A percentile compares a stretch with the other conserved stretches of the same genome.
phyloP scores from a whole-genome alignment of 1,284 basidiomycete species.

The Schizopora paradoxa region DNA sequence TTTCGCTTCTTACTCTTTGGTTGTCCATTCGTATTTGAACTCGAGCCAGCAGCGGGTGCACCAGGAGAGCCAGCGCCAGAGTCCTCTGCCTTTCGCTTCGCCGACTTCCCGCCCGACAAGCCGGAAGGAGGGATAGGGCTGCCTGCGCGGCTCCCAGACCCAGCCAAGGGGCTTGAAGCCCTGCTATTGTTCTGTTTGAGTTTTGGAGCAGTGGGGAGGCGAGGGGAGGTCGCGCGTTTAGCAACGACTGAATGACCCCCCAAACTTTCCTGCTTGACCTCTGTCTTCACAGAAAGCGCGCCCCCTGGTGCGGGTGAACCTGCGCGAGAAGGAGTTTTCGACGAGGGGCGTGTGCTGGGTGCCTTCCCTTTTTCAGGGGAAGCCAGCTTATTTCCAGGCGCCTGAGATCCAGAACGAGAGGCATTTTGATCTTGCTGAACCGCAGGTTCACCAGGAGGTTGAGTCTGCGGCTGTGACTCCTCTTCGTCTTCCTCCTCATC shows the following conservation, averaged over 20 bases:
- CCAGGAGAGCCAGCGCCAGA: conserved; percentile 28
- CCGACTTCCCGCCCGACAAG: conserved; percentile 24
- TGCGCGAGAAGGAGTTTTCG: conserved; percentile 9
- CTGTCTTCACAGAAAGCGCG: neutral
- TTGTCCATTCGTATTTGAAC: conserved; percentile 25
- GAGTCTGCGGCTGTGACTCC: conserved; percentile 32
- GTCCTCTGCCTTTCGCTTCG: conserved; percentile 67
- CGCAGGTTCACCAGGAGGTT: conserved; percentile 49
- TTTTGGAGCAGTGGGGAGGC: conserved; percentile 42
- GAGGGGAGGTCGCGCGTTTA: conserved; percentile 76
- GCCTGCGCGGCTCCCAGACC: conserved; percentile 22
- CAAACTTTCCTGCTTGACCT: conserved; percentile 30
- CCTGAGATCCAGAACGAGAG: conserved; percentile 35
- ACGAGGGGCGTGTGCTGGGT: conserved; percentile 10
- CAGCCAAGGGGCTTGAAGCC: conserved; percentile 38
- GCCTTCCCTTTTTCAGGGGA: conserved; percentile 11
- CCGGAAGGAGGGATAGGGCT: conserved; percentile 20
- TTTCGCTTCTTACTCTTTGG: conserved; percentile 68
- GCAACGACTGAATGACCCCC: conserved; percentile 74
- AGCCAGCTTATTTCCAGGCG: conserved; percentile 27
- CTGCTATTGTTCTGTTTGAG: conserved; percentile 41
- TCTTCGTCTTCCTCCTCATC: conserved; percentile 70
- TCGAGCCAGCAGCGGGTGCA: conserved; percentile 17
- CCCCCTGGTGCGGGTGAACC: conserved; percentile 5
- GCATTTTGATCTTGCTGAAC: conserved; percentile 34